phyloP scores from a whole-genome alignment of 2,329 filamentous ascomycete genomes.

The Teratosphaeria zuluensis region DNA sequence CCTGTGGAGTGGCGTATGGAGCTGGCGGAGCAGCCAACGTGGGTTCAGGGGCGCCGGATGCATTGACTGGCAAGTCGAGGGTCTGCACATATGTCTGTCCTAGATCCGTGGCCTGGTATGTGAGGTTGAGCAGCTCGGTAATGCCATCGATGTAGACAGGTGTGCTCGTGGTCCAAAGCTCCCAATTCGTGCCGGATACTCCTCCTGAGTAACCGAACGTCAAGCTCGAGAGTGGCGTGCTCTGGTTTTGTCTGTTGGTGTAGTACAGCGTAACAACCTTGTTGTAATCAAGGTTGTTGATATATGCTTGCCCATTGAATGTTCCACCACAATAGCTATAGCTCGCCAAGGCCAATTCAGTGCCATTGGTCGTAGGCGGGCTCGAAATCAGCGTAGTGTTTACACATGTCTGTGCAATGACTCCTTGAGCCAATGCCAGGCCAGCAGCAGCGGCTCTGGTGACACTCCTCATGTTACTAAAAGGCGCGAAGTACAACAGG shows the following conservation, averaged over 20 bases:
- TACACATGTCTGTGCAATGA: conserved; percentile 14
- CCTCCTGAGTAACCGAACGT: conserved; percentile 17
- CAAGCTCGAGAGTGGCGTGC: conserved; percentile 21
- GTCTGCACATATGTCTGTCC: conserved; percentile 17
- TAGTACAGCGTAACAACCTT: conserved; percentile 24
- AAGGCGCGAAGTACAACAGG: neutral
- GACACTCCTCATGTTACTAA: conserved; percentile 1
- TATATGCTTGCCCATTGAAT: conserved; percentile 18
- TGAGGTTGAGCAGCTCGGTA: conserved; percentile 21
- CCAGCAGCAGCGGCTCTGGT: neutral
- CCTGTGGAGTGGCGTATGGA: conserved; percentile 21
- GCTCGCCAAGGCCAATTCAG: conserved; percentile 17
- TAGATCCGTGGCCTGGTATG: conserved; percentile 20
- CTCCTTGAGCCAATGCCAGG: conserved; percentile 1
- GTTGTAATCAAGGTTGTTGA: conserved; percentile 24
- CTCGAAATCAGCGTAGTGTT: conserved; percentile 11
- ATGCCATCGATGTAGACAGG: conserved; percentile 23
- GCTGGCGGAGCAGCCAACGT: conserved; percentile 13
- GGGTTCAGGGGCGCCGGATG: conserved; percentile 17
- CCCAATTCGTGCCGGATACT: conserved; percentile 15
- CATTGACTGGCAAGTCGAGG: conserved; percentile 13
- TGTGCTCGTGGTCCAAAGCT: conserved; percentile 20
- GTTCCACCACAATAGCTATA: conserved; percentile 24
- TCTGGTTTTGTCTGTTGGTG: conserved; percentile 18
- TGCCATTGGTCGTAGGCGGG: conserved; percentile 9